Evolutionary conservation across 1,284 basidiomycete species (phyloP), one percentile per base, ranked within the genome.

Genomic region (Moniliella sp.): DNA sequence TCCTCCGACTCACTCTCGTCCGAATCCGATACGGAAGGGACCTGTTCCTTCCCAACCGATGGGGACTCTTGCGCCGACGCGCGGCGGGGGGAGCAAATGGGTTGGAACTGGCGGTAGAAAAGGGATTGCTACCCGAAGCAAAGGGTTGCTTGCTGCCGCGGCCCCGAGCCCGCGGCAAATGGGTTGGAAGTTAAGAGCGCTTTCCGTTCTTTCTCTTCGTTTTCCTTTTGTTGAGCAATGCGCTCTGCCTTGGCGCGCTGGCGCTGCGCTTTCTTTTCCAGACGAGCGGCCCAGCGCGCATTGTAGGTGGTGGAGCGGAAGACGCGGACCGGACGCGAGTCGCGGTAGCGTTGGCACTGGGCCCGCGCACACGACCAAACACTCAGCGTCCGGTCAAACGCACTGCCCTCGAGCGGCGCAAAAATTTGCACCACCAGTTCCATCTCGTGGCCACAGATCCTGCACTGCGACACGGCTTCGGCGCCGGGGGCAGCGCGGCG

Each of bases 391-490:
- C 56, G 50, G 35, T 59, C 56, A 32, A 43, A 55, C 7, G 49
- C 33, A 1, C 53, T 57, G 26, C 42, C 52, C 17, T 50, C 51
- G 5, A 57, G 43, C 3, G 56, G 56, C 4, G 56, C 56, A 38
- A 59, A 59, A 33, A 59, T 50, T 32, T 59, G 48, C 1, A 57
- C 44, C n/a, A 59, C 39, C 5, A 59, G 45, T 30, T 55, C 50
- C 56, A 59, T 59, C 18, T 43, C 39, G 17, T 43, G 39, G n/a
- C 39, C 33, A 32, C 56, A 59, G 15, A 38, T 30, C 12, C n/a
- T 25, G 32, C 54, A 57, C 4, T 38, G 21, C 0, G 50, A 40
- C 2, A 47, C 32, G 1, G 40, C 32, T 3, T 34, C 31, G 3
- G 43, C 38, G 50, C 5, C 28, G 35, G 0, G 44, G 39, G n/a